Conservation (phyloP, 2,329 filamentous ascomycete genomes). For the Fusarium drepaniforme region DNA sequence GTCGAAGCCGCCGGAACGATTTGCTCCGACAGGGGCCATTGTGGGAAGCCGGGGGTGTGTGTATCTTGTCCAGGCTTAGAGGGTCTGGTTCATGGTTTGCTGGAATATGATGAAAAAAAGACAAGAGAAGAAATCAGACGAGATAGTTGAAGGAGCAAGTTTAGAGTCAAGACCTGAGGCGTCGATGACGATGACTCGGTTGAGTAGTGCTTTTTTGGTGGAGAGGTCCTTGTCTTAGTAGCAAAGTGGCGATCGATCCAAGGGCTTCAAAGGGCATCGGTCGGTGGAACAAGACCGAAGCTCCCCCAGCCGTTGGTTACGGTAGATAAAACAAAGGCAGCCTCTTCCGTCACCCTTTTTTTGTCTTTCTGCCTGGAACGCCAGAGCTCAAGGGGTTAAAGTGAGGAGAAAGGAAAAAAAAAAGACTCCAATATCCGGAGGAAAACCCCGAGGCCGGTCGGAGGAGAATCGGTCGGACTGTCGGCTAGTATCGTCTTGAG, state of each 20-base stretch:
- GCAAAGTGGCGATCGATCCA: slow-evolving; percentile 29
- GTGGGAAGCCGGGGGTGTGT: slow-evolving; percentile 5
- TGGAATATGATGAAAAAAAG: slow-evolving; percentile 5
- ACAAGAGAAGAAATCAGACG: not conserved
- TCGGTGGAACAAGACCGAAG: slow-evolving; percentile 1
- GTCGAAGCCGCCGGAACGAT: slow-evolving; percentile 39
- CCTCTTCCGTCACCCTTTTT: slow-evolving; percentile 5
- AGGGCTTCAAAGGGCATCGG: not conserved
- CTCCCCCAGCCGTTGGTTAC: not conserved
- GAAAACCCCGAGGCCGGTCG: slow-evolving; percentile 39
- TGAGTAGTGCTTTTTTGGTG: slow-evolving; percentile 21
- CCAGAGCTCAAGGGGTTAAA: not conserved
- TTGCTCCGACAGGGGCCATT: slow-evolving; percentile 41
- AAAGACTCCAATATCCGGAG: slow-evolving; percentile 11
- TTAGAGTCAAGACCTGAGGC: slow-evolving; percentile 1
- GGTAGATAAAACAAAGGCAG: not conserved
- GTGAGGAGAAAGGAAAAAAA: slow-evolving; percentile 16
- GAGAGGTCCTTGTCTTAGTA: slow-evolving; percentile 20
- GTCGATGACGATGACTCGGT: slow-evolving; percentile 45
- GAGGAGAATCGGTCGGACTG: slow-evolving; percentile 30
- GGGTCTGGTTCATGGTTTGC: slow-evolving; percentile 29
- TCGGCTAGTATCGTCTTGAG: slow-evolving; percentile 43
- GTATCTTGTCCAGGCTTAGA: not conserved
- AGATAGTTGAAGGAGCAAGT: not conserved
- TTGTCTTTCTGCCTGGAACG: slow-evolving; percentile 6